Conservation (phyloP, 306 rosid genomes). For the Mucuna pruriens region DNA sequence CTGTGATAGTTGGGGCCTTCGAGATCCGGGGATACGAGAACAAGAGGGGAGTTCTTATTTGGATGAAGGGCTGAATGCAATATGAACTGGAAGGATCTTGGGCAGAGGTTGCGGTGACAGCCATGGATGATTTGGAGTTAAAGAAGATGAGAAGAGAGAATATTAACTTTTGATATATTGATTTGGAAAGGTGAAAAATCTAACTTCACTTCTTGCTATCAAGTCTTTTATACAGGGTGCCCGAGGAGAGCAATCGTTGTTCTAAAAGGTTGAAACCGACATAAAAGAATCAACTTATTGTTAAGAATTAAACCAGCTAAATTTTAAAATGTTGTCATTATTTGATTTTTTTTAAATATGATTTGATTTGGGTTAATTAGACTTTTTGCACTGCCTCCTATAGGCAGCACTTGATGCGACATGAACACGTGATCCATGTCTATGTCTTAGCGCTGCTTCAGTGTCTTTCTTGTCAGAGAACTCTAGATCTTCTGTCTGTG, state of each 20-base stretch:
- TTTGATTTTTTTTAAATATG: background rate
- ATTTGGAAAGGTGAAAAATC: background rate
- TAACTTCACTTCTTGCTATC: background rate
- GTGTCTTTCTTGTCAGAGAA: background rate
- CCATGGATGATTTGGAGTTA: background rate
- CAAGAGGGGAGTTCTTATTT: background rate
- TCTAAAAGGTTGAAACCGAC: background rate
- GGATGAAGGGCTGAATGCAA: background rate
- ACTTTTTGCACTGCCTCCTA: background rate
- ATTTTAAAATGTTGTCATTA: background rate
- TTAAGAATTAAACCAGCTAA: background rate
- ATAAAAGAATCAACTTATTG: background rate
- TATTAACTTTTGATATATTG: background rate
- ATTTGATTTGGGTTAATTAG: background rate
- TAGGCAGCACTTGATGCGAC: background rate
- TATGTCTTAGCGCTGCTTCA: background rate
- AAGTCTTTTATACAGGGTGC: background rate
- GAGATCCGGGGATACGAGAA: background rate
- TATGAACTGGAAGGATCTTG: background rate
- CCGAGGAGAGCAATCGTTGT: background rate
- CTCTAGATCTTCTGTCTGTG: background rate
- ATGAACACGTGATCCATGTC: background rate
- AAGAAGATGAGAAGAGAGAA: background rate
- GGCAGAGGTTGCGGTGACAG: background rate
- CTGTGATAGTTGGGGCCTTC: background rate